A percentile compares a stretch with the other conserved stretches of the same genome.
Conservation (phyloP, 257 asterid genomes). For the Rehmannia glutinosa region DNA sequence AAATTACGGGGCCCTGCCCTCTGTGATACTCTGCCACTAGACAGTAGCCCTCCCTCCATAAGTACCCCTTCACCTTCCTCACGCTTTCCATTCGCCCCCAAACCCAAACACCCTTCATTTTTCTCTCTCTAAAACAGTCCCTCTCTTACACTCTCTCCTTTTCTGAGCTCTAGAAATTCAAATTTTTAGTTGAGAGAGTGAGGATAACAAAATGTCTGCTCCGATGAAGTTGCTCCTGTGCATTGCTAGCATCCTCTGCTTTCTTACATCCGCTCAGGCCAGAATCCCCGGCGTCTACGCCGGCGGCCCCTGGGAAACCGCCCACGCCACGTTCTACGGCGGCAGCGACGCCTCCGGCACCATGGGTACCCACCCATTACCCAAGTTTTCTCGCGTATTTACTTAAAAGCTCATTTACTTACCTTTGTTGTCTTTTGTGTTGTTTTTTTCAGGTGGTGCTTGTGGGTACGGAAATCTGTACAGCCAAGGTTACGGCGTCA, state of each 20-base stretch:
- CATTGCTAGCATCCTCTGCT: slow-evolving; percentile 19
- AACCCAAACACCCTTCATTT: neutral
- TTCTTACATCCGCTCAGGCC: slow-evolving; percentile 22
- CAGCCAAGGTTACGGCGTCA: slow-evolving; percentile 46
- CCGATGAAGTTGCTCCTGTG: slow-evolving; percentile 19
- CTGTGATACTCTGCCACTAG: neutral
- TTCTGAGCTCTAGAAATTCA: slow-evolving; percentile 6
- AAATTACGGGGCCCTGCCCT: slow-evolving; percentile 15
- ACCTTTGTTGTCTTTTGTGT: neutral
- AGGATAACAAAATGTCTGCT: slow-evolving; percentile 13
- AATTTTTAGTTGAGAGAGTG: neutral
- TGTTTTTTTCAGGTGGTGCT: slow-evolving; percentile 37
- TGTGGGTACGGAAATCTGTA: slow-evolving; percentile 49
- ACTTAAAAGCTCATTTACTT: neutral
- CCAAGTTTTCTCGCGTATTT: neutral
- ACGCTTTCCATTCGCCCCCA: slow-evolving; percentile 34
- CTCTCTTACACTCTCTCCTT: neutral
- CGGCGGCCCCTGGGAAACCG: slow-evolving; percentile 37
- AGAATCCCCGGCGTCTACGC: slow-evolving; percentile 30
- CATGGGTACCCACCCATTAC: slow-evolving; percentile 30
- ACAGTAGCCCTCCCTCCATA: slow-evolving; percentile 31
- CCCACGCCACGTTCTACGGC: slow-evolving; percentile 59
- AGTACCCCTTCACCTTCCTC: slow-evolving; percentile 41
- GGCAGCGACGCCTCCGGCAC: slow-evolving; percentile 59
- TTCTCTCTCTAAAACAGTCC: slow-evolving; percentile 20